Conservation (phyloP, 2,329 filamentous ascomycete species). For the Trichoderma cornu-damae region DNA sequence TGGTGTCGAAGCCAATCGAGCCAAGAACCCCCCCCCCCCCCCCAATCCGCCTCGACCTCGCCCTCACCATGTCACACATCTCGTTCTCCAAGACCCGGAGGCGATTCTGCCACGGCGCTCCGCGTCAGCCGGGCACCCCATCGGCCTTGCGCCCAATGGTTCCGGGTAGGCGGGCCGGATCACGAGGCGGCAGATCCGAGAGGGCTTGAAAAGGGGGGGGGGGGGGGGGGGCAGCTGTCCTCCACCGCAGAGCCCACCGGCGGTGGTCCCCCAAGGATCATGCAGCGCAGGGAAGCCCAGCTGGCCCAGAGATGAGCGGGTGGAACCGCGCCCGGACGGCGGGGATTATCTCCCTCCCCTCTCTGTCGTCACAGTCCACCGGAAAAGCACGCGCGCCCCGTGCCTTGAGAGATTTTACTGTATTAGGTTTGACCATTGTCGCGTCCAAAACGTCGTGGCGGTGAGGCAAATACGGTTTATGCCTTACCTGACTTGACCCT, state of each 20-base stretch:
- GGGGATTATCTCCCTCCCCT: background rate
- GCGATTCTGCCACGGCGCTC: conserved; percentile 28
- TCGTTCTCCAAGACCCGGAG: conserved; percentile 43
- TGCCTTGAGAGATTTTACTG: conserved; percentile 27
- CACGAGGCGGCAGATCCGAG: conserved; percentile 16
- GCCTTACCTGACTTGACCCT: too few species aligned
- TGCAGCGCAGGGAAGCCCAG: conserved; percentile 13
- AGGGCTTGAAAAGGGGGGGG: too few species aligned
- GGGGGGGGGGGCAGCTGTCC: conserved; percentile 9
- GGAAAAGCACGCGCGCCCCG: conserved; percentile 28
- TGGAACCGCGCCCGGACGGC: conserved; percentile 13
- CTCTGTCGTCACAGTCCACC: conserved; percentile 32
- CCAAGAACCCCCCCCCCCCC: conserved; percentile 39
- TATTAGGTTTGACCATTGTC: conserved; percentile 34
- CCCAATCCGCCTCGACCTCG: too few species aligned
- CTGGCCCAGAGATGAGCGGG: conserved; percentile 10
- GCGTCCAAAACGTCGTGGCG: conserved; percentile 32
- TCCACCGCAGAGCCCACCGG: conserved; percentile 5
- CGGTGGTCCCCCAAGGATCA: conserved; percentile 7
- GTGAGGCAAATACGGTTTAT: conserved; percentile 19
- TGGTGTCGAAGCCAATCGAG: too few species aligned
- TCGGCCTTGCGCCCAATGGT: background rate
- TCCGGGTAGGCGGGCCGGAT: conserved; percentile 18
- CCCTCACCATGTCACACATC: conserved; percentile 52
- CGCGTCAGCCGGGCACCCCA: conserved; percentile 7